These are phyloP conservation scores for Wallacemonas sp. DNA, from an alignment of 208 protist species.

Conservation along the genomic window DNA sequence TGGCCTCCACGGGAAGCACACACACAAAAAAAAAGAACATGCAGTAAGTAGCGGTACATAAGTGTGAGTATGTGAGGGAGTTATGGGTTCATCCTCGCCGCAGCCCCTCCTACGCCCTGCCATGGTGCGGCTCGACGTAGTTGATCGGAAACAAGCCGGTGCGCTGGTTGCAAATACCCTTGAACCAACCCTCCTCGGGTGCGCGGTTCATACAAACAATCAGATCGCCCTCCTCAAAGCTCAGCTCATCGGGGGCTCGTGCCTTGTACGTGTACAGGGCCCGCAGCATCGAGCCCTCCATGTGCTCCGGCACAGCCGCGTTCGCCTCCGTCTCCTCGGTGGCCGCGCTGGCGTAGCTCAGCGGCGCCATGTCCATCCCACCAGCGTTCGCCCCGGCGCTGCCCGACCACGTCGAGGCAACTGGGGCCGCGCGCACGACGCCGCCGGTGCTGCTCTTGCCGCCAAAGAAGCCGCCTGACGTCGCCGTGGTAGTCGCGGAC, in stretches of 20 bases:
- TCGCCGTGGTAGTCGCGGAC: too few species aligned
- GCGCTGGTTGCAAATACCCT: constrained; percentile 88
- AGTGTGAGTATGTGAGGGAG: too few species aligned
- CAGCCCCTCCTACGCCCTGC: neutral
- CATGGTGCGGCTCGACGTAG: constrained; percentile 58
- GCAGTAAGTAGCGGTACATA: too few species aligned
- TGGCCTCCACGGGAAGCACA: neutral
- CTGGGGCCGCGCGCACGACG: neutral
- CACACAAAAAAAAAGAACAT: constrained; percentile 21
- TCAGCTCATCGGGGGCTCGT: constrained; percentile 84
- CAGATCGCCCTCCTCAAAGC: constrained; percentile 67
- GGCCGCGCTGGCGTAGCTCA: constrained; percentile 2
- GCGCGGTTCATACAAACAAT: constrained; percentile 81
- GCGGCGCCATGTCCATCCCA: neutral
- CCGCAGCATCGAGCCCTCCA: constrained; percentile 73
- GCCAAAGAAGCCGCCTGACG: too few species aligned
- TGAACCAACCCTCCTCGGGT: constrained; percentile 90
- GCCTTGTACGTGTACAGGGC: constrained; percentile 81
- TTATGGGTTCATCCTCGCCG: neutral
- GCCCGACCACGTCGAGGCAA: neutral
- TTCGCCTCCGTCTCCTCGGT: neutral
- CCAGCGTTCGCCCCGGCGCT: neutral
- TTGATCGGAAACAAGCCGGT: constrained; percentile 89
- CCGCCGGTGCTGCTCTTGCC: too few species aligned
- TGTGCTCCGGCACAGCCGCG: constrained; percentile 25